These are phyloP conservation scores for Aaosphaeria pasadenensis DNA, from an alignment of 2,329 filamentous ascomycete genomes.

Conservation along the genomic window DNA sequence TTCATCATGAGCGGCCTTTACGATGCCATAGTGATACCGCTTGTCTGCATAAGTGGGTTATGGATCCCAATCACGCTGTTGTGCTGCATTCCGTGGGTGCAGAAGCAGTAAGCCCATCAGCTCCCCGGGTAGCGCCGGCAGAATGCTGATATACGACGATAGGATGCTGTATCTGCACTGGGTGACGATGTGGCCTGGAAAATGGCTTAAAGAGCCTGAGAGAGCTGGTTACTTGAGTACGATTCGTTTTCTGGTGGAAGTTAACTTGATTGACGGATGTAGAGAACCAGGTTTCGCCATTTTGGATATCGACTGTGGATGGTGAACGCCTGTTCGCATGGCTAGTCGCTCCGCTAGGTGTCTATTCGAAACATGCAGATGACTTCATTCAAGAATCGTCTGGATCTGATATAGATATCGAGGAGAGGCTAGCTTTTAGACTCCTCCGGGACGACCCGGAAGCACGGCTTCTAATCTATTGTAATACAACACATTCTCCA, in stretches of 20 bases:
- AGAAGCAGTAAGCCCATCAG: conserved; percentile 23
- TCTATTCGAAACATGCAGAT: conserved; percentile 69
- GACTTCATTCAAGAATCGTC: conserved; percentile 54
- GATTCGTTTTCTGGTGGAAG: neutral
- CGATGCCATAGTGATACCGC: conserved; percentile 13
- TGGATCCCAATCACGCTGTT: conserved; percentile 33
- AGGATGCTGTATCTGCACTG: conserved; percentile 37
- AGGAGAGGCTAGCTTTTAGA: conserved; percentile 47
- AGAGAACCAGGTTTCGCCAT: conserved; percentile 86
- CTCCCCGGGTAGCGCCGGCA: neutral
- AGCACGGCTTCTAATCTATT: conserved; percentile 55
- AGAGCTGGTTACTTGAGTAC: conserved; percentile 35
- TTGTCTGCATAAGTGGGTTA: conserved; percentile 29
- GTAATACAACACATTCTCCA: conserved; percentile 24
- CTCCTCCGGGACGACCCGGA: conserved; percentile 52
- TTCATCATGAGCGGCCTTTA: conserved; percentile 15
- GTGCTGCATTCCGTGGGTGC: conserved; percentile 36
- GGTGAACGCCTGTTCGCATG: conserved; percentile 80
- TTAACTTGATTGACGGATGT: neutral
- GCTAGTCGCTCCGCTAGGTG: conserved; percentile 78
- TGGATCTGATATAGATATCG: conserved; percentile 41
- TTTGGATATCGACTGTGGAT: conserved; percentile 71
- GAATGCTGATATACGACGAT: conserved; percentile 6
- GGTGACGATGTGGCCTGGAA: conserved; percentile 33
- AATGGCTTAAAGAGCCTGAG: conserved; percentile 35